Conservation (phyloP, 208 protist genomes). For the Porcisia hertigi region DNA sequence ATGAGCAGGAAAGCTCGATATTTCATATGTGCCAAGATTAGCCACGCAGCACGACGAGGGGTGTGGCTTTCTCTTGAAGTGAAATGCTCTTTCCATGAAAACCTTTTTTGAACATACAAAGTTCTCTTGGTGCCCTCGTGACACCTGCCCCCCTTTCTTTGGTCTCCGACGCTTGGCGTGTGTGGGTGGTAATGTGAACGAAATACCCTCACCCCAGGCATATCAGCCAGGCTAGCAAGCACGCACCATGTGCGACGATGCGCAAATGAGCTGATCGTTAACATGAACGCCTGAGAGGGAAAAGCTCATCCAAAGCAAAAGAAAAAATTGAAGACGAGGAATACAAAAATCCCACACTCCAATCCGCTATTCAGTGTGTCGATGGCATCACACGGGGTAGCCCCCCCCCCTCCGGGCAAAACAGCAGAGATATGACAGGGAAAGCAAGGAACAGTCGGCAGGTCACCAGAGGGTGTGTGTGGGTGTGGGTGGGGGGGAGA, state of each 20-base stretch:
- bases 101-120: not conserved
- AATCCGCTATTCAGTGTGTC: not conserved
- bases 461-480: not conserved
- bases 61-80: not conserved
- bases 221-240: not conserved
- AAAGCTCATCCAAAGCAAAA: constrained; percentile 7
- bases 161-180: not conserved
- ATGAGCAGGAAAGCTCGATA: too few relatives aligned
- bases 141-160: not conserved
- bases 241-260: not conserved
- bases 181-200: not conserved
- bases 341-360: not conserved
- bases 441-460: not conserved
- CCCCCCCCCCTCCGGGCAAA: not conserved
- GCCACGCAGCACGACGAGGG: constrained; percentile 1
- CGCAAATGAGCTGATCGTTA: not conserved
- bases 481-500: not conserved
- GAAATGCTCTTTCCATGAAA: not conserved
- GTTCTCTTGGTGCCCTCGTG: not conserved
- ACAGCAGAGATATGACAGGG: not conserved
- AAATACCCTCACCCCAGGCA: not conserved
- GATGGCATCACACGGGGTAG: not conserved
- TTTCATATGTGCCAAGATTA: not conserved
- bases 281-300: constrained; percentile 2
- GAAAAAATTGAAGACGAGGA: not conserved